Conservation (phyloP, 257 asterid genomes). For the Nicotiana benthamiana region DNA sequence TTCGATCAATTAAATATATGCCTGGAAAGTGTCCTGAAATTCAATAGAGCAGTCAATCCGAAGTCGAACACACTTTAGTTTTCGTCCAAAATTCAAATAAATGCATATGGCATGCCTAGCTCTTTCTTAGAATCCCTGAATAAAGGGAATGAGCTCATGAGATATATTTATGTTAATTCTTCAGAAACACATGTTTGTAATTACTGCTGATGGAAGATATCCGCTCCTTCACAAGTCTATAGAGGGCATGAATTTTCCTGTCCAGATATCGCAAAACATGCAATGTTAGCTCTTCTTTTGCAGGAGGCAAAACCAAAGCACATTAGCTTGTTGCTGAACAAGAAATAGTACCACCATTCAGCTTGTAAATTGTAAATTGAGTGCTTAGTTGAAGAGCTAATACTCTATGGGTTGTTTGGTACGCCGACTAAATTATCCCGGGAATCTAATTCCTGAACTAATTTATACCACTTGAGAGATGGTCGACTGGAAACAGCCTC, state of each 20-base stretch:
- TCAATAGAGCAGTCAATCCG: neutral
- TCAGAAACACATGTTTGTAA: too few relatives aligned
- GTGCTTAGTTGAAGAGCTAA: neutral
- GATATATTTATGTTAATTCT: neutral
- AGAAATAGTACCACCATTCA: neutral
- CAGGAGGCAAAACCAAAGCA: neutral
- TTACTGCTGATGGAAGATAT: too few relatives aligned
- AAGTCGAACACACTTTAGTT: neutral
- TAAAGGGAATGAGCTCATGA: neutral
- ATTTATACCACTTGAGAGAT: too few relatives aligned
- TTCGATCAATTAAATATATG: neutral
- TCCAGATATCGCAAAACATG: neutral
- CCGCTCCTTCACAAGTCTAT: neutral
- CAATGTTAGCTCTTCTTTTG: neutral
- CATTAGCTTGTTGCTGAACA: neutral
- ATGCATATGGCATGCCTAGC: neutral
- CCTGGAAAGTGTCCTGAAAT: neutral
- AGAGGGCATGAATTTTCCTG: neutral
- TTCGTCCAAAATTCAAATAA: neutral
- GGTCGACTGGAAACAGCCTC: too few relatives aligned
- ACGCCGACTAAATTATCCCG: too few relatives aligned
- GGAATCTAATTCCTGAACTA: too few relatives aligned
- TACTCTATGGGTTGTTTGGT: too few relatives aligned
- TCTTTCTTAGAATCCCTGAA: neutral
- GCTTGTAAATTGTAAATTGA: neutral